Percentiles rank a stretch among this genome's conserved stretches.
These are phyloP conservation scores for Raffaelea albimanens DNA, from an alignment of 2,329 filamentous ascomycete species.

Conservation along the genomic window DNA sequence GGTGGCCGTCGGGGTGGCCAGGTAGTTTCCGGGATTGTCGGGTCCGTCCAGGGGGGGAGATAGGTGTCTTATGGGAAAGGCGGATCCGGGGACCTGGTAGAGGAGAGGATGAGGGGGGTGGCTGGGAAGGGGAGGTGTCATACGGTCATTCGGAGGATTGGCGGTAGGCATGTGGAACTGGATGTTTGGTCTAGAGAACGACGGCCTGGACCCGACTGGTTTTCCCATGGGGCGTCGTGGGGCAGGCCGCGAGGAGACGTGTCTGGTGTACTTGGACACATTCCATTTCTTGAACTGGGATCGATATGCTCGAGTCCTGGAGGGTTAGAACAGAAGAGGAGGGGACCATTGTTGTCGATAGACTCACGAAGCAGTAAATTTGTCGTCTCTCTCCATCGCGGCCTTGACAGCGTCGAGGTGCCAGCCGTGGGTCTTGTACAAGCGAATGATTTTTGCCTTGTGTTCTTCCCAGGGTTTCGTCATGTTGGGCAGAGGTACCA, in stretches of 20 bases:
- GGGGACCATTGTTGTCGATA: background rate
- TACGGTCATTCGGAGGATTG: too few relatives aligned
- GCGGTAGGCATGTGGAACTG: too few relatives aligned
- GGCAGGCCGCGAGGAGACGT: constrained; percentile 1
- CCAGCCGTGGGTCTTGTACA: constrained; percentile 30
- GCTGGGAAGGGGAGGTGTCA: too few relatives aligned
- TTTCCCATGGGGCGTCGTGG: too few relatives aligned
- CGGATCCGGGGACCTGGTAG: too few relatives aligned
- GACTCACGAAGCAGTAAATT: constrained; percentile 26
- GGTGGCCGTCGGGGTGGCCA: too few relatives aligned
- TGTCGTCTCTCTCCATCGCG: background rate
- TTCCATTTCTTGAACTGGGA: constrained; percentile 37
- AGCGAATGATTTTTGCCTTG: constrained; percentile 23
- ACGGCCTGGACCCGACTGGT: too few relatives aligned
- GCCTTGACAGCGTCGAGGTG: constrained; percentile 30
- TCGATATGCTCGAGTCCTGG: constrained; percentile 32
- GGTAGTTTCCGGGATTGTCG: too few relatives aligned
- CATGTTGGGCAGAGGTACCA: constrained; percentile 20
- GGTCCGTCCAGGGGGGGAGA: too few relatives aligned
- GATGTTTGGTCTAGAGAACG: too few relatives aligned
- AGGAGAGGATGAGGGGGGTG: too few relatives aligned
- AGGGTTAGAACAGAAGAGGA: background rate
- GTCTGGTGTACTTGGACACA: constrained; percentile 37
- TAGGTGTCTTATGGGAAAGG: too few relatives aligned
- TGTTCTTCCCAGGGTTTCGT: constrained; percentile 33